Evolutionary conservation across 345 rosid species (phyloP).

Genomic region (Limnanthes douglasii): DNA sequence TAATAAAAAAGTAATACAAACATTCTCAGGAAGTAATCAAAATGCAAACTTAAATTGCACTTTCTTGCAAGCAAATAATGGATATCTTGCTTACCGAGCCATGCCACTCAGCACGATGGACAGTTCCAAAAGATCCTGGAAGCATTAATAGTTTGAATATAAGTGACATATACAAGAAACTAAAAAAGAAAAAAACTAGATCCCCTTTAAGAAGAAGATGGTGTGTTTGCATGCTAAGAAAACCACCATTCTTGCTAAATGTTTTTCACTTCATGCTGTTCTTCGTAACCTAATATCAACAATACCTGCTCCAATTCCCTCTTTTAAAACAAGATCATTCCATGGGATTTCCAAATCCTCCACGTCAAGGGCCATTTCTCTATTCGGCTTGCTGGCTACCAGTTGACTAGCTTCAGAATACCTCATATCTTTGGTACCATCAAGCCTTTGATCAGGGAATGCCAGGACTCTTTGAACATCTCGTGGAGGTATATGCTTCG

Average conservation of each 20-base stretch:
- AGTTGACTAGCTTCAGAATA: conserved; percentile 22
- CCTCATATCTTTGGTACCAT: conserved; percentile 23
- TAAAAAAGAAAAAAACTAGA: conserved; percentile 2
- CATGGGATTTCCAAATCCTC: conserved; percentile 89
- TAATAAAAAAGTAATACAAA: too few species aligned
- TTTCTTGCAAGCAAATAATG: too few species aligned
- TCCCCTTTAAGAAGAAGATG: too few species aligned
- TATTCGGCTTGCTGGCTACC: conserved; percentile 24
- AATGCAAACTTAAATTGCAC: too few species aligned
- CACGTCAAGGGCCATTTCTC: conserved; percentile 51
- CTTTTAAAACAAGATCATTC: conserved; percentile 80
- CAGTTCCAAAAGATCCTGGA: conserved; percentile 99
- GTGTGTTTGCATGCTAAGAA: too few species aligned
- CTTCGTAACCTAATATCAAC: neutral
- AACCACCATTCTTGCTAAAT: neutral
- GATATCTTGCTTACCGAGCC: conserved; percentile 93
- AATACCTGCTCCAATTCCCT: conserved; percentile 97
- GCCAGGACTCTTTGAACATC: conserved; percentile 14
- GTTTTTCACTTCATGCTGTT: neutral
- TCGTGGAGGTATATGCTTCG: conserved; percentile 24
- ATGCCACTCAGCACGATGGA: conserved; percentile 99
- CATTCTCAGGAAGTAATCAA: too few species aligned
- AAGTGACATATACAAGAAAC: conserved; percentile 7
- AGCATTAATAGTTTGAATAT: conserved; percentile 13
- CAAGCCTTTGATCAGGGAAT: conserved; percentile 16